phyloP scores from a whole-genome alignment of 2,329 filamentous ascomycete species.

The Colletotrichum sp. region DNA sequence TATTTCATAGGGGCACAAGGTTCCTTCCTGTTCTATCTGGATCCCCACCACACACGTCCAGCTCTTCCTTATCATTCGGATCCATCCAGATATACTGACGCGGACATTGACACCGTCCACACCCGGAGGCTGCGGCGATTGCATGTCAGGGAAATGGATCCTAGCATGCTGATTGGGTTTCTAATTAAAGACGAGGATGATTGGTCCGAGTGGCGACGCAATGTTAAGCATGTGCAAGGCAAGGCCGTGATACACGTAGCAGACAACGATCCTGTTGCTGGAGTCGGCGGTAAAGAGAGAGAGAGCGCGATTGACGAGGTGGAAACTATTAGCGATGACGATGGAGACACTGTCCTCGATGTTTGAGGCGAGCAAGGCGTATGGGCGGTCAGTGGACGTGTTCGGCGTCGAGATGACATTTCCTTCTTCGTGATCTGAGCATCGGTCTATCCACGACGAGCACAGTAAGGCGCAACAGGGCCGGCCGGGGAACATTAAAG shows the following conservation, averaged over 20 bases:
- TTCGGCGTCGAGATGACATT: not conserved
- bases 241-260: slow-evolving; percentile 88
- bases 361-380: not conserved
- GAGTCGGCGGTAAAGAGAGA: slow-evolving; percentile 61
- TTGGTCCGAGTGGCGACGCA: slow-evolving; percentile 81
- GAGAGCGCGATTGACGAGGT: slow-evolving; percentile 87
- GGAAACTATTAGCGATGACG: slow-evolving; percentile 81
- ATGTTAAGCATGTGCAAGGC: slow-evolving; percentile 76
- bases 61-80: slow-evolving; percentile 70
- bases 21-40: slow-evolving; percentile 88
- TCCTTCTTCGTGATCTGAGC: not conserved
- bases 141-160: slow-evolving; percentile 92
- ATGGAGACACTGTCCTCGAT: slow-evolving; percentile 44
- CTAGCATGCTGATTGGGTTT: slow-evolving; percentile 96
- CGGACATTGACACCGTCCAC: slow-evolving; percentile 85
- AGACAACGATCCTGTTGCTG: slow-evolving; percentile 66
- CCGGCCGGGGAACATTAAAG: not conserved
- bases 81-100: slow-evolving; percentile 63
- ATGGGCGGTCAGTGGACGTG: not conserved
- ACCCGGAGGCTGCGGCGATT: slow-evolving; percentile 83
- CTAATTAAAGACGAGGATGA: slow-evolving; percentile 83
- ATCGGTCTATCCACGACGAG: not conserved
- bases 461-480: not conserved
- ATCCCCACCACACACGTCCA: slow-evolving; percentile 86
- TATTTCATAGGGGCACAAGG: slow-evolving; percentile 69